phyloP scores from a whole-genome alignment of 106 monocot species.

The Xerophyta viscosa region DNA sequence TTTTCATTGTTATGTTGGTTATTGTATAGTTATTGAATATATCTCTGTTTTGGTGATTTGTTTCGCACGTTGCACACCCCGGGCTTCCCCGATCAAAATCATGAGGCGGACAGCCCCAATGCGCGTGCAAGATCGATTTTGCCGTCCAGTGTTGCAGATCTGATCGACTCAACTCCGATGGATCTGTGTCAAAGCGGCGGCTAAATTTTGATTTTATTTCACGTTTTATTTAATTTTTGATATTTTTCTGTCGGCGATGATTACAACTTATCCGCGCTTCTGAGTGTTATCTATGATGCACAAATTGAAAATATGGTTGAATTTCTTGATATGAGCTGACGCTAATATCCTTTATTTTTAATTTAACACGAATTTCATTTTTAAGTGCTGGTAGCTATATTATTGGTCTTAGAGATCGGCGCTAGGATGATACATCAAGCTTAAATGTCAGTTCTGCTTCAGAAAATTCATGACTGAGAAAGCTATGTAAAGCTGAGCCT shows the following conservation, averaged over 20 bases:
- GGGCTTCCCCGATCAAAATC: too few species aligned
- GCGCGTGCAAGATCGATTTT: conserved; percentile 18
- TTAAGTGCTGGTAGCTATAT: neutral
- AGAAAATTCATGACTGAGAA: conserved; percentile 29
- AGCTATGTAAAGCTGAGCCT: conserved; percentile 31
- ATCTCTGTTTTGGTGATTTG: too few species aligned
- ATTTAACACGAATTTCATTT: too few species aligned
- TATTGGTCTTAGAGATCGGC: too few species aligned
- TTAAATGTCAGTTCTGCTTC: conserved; percentile 37
- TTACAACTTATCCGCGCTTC: too few species aligned
- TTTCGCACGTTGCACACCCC: too few species aligned
- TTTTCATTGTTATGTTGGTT: too few species aligned
- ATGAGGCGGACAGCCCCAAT: conserved; percentile 24
- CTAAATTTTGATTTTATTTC: conserved; percentile 7
- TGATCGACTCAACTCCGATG: conserved; percentile 2
- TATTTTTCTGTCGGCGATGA: too few species aligned
- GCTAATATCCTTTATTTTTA: neutral
- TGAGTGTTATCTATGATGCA: too few species aligned
- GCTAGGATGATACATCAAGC: conserved; percentile 13
- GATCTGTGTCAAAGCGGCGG: conserved; percentile 35
- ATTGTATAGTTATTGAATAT: too few species aligned
- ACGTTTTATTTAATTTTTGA: neutral
- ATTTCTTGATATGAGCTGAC: conserved; percentile 16
- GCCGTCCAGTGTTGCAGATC: conserved; percentile 34
- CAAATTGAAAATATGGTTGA: conserved; percentile 12